Percentiles rank a stretch among this genome's conserved stretches.
Conservation (phyloP, 1,284 basidiomycete genomes). For the Xerocomus cyaneibrunnescens region DNA sequence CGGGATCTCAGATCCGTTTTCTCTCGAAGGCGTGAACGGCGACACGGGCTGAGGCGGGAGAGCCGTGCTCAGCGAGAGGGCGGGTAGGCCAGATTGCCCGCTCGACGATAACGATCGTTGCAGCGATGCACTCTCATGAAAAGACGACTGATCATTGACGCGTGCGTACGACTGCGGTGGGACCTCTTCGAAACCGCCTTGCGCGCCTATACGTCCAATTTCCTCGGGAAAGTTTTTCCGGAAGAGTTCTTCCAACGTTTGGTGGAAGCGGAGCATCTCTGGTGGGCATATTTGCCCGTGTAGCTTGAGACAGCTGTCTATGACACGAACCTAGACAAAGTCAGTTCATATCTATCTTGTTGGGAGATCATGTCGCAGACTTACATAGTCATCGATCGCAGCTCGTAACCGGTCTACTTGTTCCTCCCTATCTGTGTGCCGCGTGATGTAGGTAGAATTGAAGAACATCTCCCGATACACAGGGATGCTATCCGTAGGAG, state of each 20-base stretch:
- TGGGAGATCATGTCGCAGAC: constrained; percentile 14
- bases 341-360: constrained; percentile 1
- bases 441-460: constrained; percentile 61
- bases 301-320: constrained; percentile 81
- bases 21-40: constrained; percentile 36
- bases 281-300: constrained; percentile 81
- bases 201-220: constrained; percentile 66
- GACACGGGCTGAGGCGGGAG: constrained; percentile 47
- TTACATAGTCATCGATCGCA: constrained; percentile 83
- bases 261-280: constrained; percentile 91
- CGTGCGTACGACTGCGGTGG: constrained; percentile 32
- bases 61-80: constrained; percentile 47
- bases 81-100: constrained; percentile 38
- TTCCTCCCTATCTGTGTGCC: constrained; percentile 70
- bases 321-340: constrained; percentile 62
- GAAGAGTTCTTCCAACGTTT: constrained; percentile 87
- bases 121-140: constrained; percentile 45
- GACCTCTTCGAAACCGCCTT: constrained; percentile 36
- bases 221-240: constrained; percentile 89
- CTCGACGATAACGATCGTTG: constrained; percentile 46
- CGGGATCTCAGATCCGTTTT: constrained; percentile 23
- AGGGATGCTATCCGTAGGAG: constrained; percentile 73
- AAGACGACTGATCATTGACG: constrained; percentile 41
- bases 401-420: constrained; percentile 68
- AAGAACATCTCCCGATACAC: constrained; percentile 82